phyloP scores from a whole-genome alignment of 1,284 basidiomycete species.

The Fomitopsis schrenkii region DNA sequence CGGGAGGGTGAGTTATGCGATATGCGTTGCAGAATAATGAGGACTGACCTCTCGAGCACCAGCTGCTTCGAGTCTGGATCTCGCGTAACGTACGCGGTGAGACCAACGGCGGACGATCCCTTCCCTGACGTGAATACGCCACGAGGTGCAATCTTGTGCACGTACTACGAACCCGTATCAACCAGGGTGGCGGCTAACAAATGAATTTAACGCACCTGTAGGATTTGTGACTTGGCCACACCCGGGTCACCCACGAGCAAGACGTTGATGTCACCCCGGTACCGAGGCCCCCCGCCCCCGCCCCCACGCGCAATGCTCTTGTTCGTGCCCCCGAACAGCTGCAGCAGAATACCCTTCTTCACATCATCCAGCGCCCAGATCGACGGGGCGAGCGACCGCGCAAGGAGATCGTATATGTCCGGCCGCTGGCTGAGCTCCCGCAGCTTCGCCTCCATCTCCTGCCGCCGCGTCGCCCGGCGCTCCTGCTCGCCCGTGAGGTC shows the following conservation, averaged over 20 bases:
- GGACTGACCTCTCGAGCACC: constrained; percentile 82
- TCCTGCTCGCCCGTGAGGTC: constrained; percentile 35
- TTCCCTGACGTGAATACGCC: constrained; percentile 98
- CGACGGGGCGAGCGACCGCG: constrained; percentile 86
- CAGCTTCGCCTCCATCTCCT: constrained; percentile 59
- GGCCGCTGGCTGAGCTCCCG: constrained; percentile 67
- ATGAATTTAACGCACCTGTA: constrained; percentile 59
- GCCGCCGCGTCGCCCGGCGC: constrained; percentile 44
- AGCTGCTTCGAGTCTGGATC: constrained; percentile 98
- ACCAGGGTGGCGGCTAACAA: neutral
- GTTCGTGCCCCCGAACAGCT: constrained; percentile 97
- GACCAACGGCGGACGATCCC: constrained; percentile 96
- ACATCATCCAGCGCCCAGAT: constrained; percentile 99
- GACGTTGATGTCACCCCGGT: constrained; percentile 97
- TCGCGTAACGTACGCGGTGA: constrained; percentile 96
- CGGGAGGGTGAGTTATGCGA: constrained; percentile 1
- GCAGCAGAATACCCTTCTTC: constrained; percentile 95
- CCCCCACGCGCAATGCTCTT: constrained; percentile 92
- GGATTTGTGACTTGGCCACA: constrained; percentile 94
- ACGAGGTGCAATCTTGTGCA: constrained; percentile 97
- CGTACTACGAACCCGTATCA: constrained; percentile 59
- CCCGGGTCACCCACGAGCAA: constrained; percentile 97
- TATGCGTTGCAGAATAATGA: neutral
- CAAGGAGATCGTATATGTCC: constrained; percentile 87
- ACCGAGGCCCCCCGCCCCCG: constrained; percentile 92